Evolutionary conservation across 805 yeast species (phyloP).

Genomic region (Lipomyces yamadae): DNA sequence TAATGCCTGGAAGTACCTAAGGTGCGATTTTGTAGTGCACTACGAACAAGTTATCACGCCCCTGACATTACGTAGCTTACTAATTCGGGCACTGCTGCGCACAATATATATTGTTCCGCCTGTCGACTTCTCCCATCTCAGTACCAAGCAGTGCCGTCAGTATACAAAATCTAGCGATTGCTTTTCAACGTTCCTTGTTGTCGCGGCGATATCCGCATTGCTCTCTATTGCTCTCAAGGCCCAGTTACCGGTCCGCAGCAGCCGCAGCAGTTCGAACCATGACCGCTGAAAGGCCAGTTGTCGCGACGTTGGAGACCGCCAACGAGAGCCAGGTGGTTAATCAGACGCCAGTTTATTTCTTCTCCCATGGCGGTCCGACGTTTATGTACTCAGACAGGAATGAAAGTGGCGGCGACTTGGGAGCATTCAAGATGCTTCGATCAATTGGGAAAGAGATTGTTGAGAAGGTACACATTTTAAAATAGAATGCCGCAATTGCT

Average conservation of each 20-base stretch:
- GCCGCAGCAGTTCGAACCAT: background rate
- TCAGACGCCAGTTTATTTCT: constrained; percentile 62
- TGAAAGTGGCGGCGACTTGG: constrained; percentile 54
- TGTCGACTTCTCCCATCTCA: background rate
- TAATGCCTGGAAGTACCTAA: background rate
- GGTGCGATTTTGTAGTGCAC: background rate
- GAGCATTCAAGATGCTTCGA: constrained; percentile 61
- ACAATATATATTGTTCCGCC: background rate
- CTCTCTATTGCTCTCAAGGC: background rate
- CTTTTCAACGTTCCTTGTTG: background rate
- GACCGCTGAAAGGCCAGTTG: background rate
- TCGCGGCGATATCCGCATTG: constrained; percentile 16
- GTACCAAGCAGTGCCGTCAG: background rate
- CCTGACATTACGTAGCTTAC: too few species aligned
- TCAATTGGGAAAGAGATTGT: constrained; percentile 59
- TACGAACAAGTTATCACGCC: too few species aligned
- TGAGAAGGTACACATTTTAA: constrained; percentile 29
- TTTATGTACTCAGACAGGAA: constrained; percentile 63
- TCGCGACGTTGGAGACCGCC: background rate
- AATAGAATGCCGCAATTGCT: background rate
- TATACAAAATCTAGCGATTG: background rate
- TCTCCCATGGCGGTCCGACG: constrained; percentile 86
- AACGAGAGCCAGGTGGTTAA: background rate
- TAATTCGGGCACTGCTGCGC: background rate
- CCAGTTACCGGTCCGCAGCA: background rate